These are phyloP conservation scores for Piper longum DNA, from an alignment of 164 flowering plant genomes.

Conservation along the genomic window DNA sequence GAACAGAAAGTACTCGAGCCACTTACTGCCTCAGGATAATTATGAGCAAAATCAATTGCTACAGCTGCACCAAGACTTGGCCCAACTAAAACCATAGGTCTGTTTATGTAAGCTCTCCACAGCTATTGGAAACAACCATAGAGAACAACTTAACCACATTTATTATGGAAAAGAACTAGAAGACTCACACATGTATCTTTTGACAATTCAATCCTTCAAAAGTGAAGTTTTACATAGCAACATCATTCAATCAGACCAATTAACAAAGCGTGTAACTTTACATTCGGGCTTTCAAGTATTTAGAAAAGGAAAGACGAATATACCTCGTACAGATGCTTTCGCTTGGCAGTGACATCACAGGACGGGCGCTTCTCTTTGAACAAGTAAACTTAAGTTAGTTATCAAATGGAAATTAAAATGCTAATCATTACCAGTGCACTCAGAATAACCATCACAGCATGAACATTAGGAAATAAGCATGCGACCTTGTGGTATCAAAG, in stretches of 20 bases:
- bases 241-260: not conserved
- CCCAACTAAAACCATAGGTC: conserved; percentile 80
- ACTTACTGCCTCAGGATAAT: conserved; percentile 77
- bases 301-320: not conserved
- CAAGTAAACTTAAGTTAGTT: conserved; percentile 7
- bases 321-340: conserved; percentile 88
- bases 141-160: not conserved
- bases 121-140: conserved; percentile 22
- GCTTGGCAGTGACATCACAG: conserved; percentile 71
- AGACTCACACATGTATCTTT: not conserved
- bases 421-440: not conserved
- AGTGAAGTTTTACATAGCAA: not conserved
- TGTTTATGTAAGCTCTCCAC: conserved; percentile 64
- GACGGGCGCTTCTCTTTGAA: conserved; percentile 46
- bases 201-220: not conserved
- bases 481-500: too few species aligned
- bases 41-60: conserved; percentile 79
- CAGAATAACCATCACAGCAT: not conserved
- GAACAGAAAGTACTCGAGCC: not conserved
- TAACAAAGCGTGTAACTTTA: not conserved
- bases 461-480: too few species aligned
- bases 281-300: not conserved
- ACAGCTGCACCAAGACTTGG: conserved; percentile 98
- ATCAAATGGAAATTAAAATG: conserved; percentile 1
- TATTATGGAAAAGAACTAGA: not conserved